Percentiles rank a stretch among this genome's conserved stretches.
Evolutionary conservation across 352 stramenopile genomes (phyloP).

Genomic region (Pythium sukuiense): DNA sequence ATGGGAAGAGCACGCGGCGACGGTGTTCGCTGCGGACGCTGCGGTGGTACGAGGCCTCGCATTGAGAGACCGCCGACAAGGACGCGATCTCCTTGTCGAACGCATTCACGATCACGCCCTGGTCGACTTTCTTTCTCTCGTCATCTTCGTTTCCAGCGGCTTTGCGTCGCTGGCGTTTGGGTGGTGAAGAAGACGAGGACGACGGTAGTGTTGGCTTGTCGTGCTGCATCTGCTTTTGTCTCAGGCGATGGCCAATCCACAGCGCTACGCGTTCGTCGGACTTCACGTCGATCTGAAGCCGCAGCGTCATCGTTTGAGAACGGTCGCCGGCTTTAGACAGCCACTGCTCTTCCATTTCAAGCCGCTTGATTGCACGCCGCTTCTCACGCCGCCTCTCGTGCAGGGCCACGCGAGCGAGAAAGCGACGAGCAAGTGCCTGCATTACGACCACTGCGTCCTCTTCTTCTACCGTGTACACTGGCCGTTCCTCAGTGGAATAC

Average conservation of each 20-base stretch:
- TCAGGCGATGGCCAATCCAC: constrained; percentile 29
- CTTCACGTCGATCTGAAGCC: constrained; percentile 19
- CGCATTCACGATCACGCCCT: constrained; percentile 8
- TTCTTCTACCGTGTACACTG: constrained; percentile 64
- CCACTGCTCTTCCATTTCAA: constrained; percentile 46
- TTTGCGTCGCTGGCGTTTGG: constrained; percentile 11
- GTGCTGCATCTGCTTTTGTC: constrained; percentile 1
- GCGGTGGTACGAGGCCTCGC: constrained; percentile 45
- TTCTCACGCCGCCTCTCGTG: constrained; percentile 31
- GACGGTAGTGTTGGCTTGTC: background rate
- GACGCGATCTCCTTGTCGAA: constrained; percentile 17
- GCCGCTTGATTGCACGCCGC: constrained; percentile 31
- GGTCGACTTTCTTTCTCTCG: constrained; percentile 10
- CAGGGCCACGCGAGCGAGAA: constrained; percentile 39
- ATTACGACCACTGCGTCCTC: constrained; percentile 50
- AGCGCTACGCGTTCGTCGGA: constrained; percentile 23
- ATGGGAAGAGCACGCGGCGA: constrained; percentile 52
- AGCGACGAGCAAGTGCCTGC: constrained; percentile 42
- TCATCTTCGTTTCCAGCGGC: constrained; percentile 17
- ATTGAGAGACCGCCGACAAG: constrained; percentile 19
- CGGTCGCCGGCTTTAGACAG: constrained; percentile 38
- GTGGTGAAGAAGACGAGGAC: background rate
- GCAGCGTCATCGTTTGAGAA: constrained; percentile 46
- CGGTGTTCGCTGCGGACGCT: constrained; percentile 53
- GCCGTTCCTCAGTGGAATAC: constrained; percentile 33